Conservation (phyloP, 176 grass and related monocot species). For the Eragrostis nindensis region DNA sequence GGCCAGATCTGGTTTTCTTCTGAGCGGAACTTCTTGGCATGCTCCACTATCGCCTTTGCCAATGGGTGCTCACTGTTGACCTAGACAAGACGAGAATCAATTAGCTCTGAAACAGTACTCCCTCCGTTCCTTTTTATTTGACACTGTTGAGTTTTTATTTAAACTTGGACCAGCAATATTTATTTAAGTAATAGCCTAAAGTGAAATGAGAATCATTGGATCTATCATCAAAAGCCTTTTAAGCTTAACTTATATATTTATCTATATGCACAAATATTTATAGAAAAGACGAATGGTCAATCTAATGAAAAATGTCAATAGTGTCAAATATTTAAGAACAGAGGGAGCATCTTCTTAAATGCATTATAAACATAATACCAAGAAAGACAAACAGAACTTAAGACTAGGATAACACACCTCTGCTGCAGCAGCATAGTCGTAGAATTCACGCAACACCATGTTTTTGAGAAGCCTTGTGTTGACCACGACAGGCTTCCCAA, state of each 20-base stretch:
- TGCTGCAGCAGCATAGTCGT: constrained; percentile 64
- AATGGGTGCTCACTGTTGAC: constrained; percentile 95
- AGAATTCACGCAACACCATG: constrained; percentile 82
- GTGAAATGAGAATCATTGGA: too few relatives aligned
- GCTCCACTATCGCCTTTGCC: constrained; percentile 76
- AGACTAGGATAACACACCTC: constrained; percentile 53
- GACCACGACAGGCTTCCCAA: constrained; percentile 83
- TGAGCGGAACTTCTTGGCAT: constrained; percentile 64
- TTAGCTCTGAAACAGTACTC: background rate
- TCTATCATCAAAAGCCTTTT: too few relatives aligned
- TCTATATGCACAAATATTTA: too few relatives aligned
- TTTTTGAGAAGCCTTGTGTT: constrained; percentile 78
- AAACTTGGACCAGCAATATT: too few relatives aligned
- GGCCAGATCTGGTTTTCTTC: constrained; percentile 69
- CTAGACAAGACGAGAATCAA: constrained; percentile 42
- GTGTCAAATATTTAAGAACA: too few relatives aligned
- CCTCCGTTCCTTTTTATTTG: too few relatives aligned
- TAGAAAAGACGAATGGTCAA: too few relatives aligned
- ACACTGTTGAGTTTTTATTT: too few relatives aligned
- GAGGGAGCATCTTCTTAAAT: too few relatives aligned
- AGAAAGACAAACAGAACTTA: background rate
- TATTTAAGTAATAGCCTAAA: too few relatives aligned
- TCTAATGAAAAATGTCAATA: too few relatives aligned
- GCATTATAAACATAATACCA: background rate
- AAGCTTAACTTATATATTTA: too few relatives aligned